Base-by-base conservation (phyloP, 1,284 basidiomycete species). In the Trametes pubescens region DNA sequence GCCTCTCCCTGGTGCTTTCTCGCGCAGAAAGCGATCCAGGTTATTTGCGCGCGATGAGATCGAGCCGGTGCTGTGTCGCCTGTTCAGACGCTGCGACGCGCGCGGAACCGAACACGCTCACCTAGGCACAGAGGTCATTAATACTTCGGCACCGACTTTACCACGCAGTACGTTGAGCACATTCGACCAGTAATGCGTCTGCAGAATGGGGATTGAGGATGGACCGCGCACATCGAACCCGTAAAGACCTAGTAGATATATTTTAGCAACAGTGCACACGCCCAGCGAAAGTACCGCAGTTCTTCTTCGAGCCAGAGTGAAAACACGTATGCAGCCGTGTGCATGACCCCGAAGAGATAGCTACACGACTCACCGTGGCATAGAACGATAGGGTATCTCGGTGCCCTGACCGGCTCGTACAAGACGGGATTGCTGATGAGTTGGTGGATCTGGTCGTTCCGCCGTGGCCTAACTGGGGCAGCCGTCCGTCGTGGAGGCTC, bases 151-250 rank as follows among this genome's bases (percentile, higher is more conserved):
- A 8, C 95, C 94, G 22, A 99, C 83, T 69, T 86, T 92, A 64
- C 93, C 86, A 59, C 92, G 85, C 14, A 99, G 82, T 9, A 98
- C 87, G 48, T 87, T 88, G 47, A 99, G 82, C 6, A 98, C 90
- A 62, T 93, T 92, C 0, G 91, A 89, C 98, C 98, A 99, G 76
- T 99, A 99, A 70, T 99, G 96, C 74, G 96, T 87, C 65, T 95
- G 86, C 73, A 96, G 80, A 72, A 87, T 82, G 18, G 94, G 89
- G 76, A 96, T 86, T 59, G 92, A 76, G 21, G 88, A 82, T 0
- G 93, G 87, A 24, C 95, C 87, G 69, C 93, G 82, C 47, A 95
- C 88, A 73, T 97, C 95, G 75, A 98, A 99, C 8, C 98, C 97
- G 73, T 99, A 99, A 2, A 99, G 81, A 26, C 95, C 95, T 96